phyloP scores from a whole-genome alignment of 176 grass and related monocot species.

The Bonia amplexicaulis region DNA sequence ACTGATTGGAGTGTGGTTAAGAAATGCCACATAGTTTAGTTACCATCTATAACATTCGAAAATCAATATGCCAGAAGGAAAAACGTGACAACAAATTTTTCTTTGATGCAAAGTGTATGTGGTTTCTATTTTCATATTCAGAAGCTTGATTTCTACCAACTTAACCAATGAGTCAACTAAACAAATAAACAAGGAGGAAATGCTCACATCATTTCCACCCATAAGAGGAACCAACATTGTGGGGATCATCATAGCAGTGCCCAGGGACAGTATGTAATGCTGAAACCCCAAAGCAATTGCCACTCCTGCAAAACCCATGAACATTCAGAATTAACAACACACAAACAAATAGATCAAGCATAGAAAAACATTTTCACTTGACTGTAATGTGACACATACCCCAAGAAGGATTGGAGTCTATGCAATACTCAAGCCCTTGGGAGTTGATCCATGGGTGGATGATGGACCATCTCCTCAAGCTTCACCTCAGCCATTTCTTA shows the following conservation, averaged over 20 bases:
- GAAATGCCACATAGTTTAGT: no score
- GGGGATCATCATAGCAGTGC: conserved; percentile 90
- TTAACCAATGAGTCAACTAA: not conserved
- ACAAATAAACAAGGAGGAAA: not conserved
- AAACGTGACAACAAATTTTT: no score
- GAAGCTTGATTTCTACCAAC: not conserved
- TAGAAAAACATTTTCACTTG: not conserved
- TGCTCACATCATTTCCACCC: conserved; percentile 86
- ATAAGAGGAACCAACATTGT: conserved; percentile 76
- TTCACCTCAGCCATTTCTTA: no score
- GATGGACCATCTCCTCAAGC: conserved; percentile 61
- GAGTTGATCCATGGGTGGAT: conserved; percentile 88
- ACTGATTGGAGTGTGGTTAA: no score
- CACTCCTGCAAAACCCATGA: conserved; percentile 48
- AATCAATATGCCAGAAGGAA: no score
- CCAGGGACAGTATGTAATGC: conserved; percentile 81
- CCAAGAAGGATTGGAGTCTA: conserved; percentile 96
- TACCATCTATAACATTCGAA: no score
- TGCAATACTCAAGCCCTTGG: conserved; percentile 96
- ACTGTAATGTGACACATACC: conserved; percentile 32
- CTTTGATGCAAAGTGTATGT: no score
- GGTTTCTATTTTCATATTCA: not conserved
- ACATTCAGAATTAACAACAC: not conserved
- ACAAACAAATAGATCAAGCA: not conserved
- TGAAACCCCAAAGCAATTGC: conserved; percentile 73